Conservation (phyloP, 192 early-diverging fungal genomes). For the Coemansia sp. region DNA sequence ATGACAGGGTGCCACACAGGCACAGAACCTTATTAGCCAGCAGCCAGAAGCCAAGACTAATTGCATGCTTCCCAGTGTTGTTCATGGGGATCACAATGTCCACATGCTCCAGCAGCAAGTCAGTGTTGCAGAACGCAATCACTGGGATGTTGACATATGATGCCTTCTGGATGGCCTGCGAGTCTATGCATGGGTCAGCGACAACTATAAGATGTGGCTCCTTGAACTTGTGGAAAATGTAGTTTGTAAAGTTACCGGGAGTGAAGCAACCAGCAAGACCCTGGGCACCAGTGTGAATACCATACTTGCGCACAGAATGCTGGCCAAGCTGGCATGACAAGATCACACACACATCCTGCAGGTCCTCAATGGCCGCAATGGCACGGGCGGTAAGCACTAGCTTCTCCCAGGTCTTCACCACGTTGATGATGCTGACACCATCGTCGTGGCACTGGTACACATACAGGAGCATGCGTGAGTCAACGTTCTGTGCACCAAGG, state of each 20-base stretch:
- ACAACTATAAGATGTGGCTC: slow-evolving; percentile 98
- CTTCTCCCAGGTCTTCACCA: slow-evolving; percentile 99
- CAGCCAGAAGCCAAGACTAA: slow-evolving; percentile 97
- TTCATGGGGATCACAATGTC: slow-evolving; percentile 99
- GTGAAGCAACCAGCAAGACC: slow-evolving; percentile 99
- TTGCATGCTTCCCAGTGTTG: slow-evolving; percentile 99
- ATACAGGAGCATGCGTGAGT: slow-evolving; percentile 93
- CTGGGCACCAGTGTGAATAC: slow-evolving; percentile 97
- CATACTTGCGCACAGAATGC: slow-evolving; percentile 98
- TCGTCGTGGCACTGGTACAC: slow-evolving; percentile 96
- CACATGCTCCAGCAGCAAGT: slow-evolving; percentile 90
- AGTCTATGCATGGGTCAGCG: slow-evolving; percentile 96
- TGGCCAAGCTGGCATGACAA: slow-evolving; percentile 96
- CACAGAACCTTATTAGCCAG: slow-evolving; percentile 98
- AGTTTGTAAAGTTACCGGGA: slow-evolving; percentile 99
- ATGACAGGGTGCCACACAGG: slow-evolving; percentile 88
- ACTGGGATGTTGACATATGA: slow-evolving; percentile 99
- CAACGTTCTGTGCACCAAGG: slow-evolving; percentile 98
- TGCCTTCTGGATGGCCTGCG: slow-evolving; percentile 98
- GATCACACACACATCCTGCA: slow-evolving; percentile 95
- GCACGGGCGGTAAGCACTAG: slow-evolving; percentile 97
- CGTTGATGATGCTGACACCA: slow-evolving; percentile 98
- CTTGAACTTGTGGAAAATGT: slow-evolving; percentile 99
- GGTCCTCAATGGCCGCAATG: slow-evolving; percentile 98
- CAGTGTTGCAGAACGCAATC: slow-evolving; percentile 98